Evolutionary conservation across 129 eudicot genomes (phyloP).

Genomic region (Centrapalus pauciflorus): DNA sequence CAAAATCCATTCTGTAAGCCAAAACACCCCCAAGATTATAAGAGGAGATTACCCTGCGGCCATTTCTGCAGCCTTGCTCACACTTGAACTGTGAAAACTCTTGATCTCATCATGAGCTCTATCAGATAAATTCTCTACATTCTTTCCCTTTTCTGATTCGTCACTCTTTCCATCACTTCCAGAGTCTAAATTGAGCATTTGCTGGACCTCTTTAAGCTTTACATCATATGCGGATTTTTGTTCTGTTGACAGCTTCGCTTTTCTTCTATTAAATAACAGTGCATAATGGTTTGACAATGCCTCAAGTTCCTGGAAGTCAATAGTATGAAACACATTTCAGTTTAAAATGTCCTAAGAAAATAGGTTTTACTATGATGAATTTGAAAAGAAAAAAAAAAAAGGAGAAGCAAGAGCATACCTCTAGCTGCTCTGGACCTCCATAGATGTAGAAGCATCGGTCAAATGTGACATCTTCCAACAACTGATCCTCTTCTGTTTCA

Average conservation of each 20-base stretch:
- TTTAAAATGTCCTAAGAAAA: not conserved
- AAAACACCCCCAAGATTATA: no score
- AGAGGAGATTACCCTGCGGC: conserved; percentile 75
- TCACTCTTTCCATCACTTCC: conserved; percentile 46
- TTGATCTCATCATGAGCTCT: conserved; percentile 56
- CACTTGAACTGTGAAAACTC: conserved; percentile 75
- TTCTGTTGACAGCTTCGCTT: conserved; percentile 79
- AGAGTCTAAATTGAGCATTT: conserved; percentile 55
- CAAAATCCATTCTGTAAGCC: no score
- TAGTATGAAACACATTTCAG: not conserved
- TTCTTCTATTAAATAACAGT: conserved; percentile 72
- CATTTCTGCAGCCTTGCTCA: conserved; percentile 88
- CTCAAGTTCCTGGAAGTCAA: conserved; percentile 72
- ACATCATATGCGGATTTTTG: conserved; percentile 68
- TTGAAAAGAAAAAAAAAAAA: not conserved
- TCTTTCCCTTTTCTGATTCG: conserved; percentile 75
- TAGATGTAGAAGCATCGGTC: conserved; percentile 93
- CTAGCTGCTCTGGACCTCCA: conserved; percentile 99
- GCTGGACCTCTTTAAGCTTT: conserved; percentile 90
- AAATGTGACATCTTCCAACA: conserved; percentile 77
- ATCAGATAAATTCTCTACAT: conserved; percentile 49
- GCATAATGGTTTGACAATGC: conserved; percentile 93
- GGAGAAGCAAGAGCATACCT: conserved; percentile 37
- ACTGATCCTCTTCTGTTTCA: conserved; percentile 60
- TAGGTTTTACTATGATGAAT: not conserved